A percentile compares a stretch with the other conserved stretches of the same genome.
Conservation (phyloP, 2,329 filamentous ascomycete species). For the Fusarium virguliforme region DNA sequence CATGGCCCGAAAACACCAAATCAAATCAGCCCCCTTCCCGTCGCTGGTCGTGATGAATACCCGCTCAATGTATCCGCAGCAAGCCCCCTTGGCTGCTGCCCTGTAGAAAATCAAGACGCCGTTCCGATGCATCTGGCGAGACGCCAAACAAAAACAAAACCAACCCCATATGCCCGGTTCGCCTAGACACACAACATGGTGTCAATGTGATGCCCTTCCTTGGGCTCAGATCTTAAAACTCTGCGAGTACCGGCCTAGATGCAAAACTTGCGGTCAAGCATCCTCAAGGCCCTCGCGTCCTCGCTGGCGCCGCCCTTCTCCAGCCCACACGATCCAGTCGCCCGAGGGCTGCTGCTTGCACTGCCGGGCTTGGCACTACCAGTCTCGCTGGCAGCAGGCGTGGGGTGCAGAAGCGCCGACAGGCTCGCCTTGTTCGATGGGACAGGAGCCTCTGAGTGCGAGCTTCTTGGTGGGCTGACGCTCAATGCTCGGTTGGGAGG, state of each 20-base stretch:
- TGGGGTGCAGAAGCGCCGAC: conserved; percentile 68
- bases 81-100: conserved; percentile 40
- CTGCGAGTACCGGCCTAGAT: conserved; percentile 42
- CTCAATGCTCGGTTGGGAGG: conserved; percentile 65
- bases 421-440: conserved; percentile 62
- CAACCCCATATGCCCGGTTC: conserved; percentile 30
- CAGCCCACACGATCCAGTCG: conserved; percentile 46
- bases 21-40: conserved; percentile 31
- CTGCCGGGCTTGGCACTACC: conserved; percentile 63
- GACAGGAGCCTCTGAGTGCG: conserved; percentile 53
- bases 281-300: conserved; percentile 76
- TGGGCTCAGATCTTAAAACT: neutral
- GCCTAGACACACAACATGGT: conserved; percentile 15
- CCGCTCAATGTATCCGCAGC: conserved; percentile 49
- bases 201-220: conserved; percentile 7
- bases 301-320: conserved; percentile 68
- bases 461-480: conserved; percentile 65
- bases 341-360: conserved; percentile 60
- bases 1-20: conserved; percentile 40
- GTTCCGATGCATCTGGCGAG: conserved; percentile 48
- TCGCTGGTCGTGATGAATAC: conserved; percentile 42
- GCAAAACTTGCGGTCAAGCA: conserved; percentile 74
- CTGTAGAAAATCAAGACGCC: conserved; percentile 48
- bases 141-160: conserved; percentile 30
- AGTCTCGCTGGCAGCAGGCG: conserved; percentile 63